A percentile compares a stretch with the other conserved stretches of the same genome.
Evolutionary conservation across 805 yeast genomes (phyloP).

Genomic region (Deakozyma indianensis): DNA sequence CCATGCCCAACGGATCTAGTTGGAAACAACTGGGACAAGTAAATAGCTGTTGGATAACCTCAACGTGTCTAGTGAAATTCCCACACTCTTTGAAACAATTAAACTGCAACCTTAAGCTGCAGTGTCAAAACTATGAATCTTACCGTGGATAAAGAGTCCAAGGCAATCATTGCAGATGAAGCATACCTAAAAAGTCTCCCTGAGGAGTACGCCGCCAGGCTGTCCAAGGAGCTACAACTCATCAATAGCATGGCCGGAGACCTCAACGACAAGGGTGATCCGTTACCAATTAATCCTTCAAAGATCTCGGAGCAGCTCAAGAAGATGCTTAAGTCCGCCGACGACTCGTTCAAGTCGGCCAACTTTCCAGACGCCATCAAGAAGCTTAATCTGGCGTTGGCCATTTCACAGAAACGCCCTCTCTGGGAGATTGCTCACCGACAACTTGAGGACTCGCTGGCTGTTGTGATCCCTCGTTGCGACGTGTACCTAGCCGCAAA

Average conservation of each 20-base stretch:
- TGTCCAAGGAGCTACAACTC: neutral
- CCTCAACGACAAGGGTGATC: neutral
- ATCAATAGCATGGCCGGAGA: neutral
- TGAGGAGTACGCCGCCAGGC: neutral
- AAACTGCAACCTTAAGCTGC: too few relatives aligned
- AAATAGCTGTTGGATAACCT: too few relatives aligned
- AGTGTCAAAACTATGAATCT: too few relatives aligned
- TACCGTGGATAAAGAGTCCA: too few relatives aligned
- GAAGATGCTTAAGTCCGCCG: constrained; percentile 22
- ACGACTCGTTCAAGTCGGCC: constrained; percentile 14
- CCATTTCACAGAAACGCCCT: constrained; percentile 25
- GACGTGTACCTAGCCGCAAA: constrained; percentile 23
- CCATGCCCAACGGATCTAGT: too few relatives aligned
- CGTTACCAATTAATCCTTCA: neutral
- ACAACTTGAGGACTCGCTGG: constrained; percentile 21
- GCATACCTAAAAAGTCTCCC: neutral
- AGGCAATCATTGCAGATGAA: neutral
- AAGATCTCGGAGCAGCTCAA: constrained; percentile 18
- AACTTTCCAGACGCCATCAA: constrained; percentile 22
- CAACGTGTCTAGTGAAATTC: too few relatives aligned
- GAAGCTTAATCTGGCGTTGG: constrained; percentile 23
- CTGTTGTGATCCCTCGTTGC: constrained; percentile 22
- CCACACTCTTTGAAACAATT: too few relatives aligned
- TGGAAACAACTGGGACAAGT: too few relatives aligned
- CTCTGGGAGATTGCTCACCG: constrained; percentile 24